Base-by-base conservation (phyloP, 495 filamentous ascomycete species). In the Penicillium bialowiezense region DNA sequence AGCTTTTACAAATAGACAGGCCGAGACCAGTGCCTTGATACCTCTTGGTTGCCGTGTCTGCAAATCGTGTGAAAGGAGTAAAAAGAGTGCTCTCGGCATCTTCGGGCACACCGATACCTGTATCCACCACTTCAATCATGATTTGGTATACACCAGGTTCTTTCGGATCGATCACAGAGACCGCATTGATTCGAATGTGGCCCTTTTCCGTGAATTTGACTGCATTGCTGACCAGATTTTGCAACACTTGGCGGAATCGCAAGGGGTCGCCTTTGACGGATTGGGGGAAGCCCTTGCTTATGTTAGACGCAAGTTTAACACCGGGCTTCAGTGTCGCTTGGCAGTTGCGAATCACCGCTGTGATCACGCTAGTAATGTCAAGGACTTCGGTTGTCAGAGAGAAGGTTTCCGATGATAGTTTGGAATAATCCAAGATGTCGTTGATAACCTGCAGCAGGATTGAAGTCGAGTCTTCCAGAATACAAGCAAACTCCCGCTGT, bases 341-440 rank as follows among this genome's bases (percentile, higher is more conserved):
- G 49, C 73, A 75, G 50, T 72, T 75, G 4, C 79, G 74, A 2
- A 79, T 63, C 0, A 85, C 79, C 0, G 80, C 79, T 1, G 65
- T 66, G 21, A 82, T 60, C 46, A 84, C 73, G 35, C 63, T 71
- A 44, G 72, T 75, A 14, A 92, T 78, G 53, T 91, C 83, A 26
- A 81, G 66, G 0, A 92, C 77, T n/a, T 91, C 79, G 1, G 86
- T 63, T 5, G 82, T 82, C 10, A 95, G 72, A 5, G 84, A 86
- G 57, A 95, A 96, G 35, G 88, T 87, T 3, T 88, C 90, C 9
- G 85, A 88, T 50, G 92, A 91, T 14, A 95, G 80, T 58, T 95
- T 95, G 2, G 88, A 91, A 54, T 92, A 86, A 60, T 95, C 90
- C 3, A 95, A 72, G 31, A 93, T 91, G 54, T 95, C 89, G 49